A percentile compares a stretch with the other conserved stretches of the same genome.
Conservation (phyloP, 2,329 filamentous ascomycete species). For the Fusarium beomiforme region DNA sequence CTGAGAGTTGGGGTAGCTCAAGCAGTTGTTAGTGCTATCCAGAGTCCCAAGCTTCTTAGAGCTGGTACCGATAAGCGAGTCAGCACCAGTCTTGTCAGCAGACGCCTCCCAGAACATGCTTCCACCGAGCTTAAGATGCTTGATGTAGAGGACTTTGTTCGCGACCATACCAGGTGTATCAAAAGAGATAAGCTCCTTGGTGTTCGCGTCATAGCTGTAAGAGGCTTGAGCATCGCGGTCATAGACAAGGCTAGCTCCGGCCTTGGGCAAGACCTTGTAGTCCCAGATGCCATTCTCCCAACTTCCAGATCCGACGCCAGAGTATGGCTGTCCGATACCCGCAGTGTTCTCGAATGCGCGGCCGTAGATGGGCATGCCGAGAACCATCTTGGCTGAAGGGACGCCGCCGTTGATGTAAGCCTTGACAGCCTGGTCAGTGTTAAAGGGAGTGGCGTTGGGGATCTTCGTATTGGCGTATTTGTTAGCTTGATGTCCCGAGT, state of each 20-base stretch:
- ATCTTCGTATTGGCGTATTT: conserved; percentile 65
- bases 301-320: conserved; percentile 71
- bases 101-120: conserved; percentile 89
- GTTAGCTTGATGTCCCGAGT: conserved; percentile 76
- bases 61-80: conserved; percentile 67
- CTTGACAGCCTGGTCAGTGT: conserved; percentile 69
- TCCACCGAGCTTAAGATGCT: conserved; percentile 70
- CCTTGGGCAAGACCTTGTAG: conserved; percentile 78
- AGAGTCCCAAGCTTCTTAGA: conserved; percentile 53
- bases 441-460: conserved; percentile 72
- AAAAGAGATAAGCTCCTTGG: conserved; percentile 75
- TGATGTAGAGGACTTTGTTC: conserved; percentile 73
- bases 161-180: conserved; percentile 69
- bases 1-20: conserved; percentile 61
- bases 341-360: conserved; percentile 66
- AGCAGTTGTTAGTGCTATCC: conserved; percentile 57
- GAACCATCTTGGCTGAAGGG: conserved; percentile 70
- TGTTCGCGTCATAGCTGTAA: conserved; percentile 73
- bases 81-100: conserved; percentile 67
- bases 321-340: conserved; percentile 47
- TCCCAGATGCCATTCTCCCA: conserved; percentile 83
- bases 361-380: conserved; percentile 85
- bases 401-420: conserved; percentile 73
- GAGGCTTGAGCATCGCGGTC: conserved; percentile 69
- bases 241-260: conserved; percentile 65